Conservation (phyloP, 345 rosid species). For the Salix dunnii region DNA sequence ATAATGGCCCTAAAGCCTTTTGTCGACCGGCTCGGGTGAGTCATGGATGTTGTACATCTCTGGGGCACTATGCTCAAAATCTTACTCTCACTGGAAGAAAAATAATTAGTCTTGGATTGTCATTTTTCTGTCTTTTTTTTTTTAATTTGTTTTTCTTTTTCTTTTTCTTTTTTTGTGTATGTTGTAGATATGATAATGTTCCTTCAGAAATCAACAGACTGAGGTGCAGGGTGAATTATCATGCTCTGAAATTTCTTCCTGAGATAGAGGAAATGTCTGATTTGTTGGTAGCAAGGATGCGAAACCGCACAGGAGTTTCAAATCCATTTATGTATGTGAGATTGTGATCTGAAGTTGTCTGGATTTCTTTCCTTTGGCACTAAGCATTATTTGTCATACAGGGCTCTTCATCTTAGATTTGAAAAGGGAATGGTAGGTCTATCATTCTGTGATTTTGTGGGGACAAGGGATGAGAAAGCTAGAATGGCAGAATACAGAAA, state of each 20-base stretch:
- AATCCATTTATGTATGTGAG: conserved; percentile 82
- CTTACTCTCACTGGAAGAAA: conserved; percentile 4
- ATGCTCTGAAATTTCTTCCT: conserved; percentile 95
- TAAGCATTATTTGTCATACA: conserved; percentile 29
- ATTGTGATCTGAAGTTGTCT: conserved; percentile 17
- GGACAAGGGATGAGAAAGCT: conserved; percentile 95
- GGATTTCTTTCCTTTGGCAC: conserved; percentile 4
- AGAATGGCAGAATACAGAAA: conserved; percentile 90
- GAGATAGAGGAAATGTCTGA: conserved; percentile 90
- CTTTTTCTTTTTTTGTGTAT: conserved; percentile 10
- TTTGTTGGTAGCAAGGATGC: conserved; percentile 82
- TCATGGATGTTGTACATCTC: conserved; percentile 7
- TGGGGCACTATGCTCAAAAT: conserved; percentile 2
- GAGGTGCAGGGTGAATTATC: conserved; percentile 97
- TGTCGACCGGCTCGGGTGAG: conserved; percentile 98
- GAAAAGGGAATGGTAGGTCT: conserved; percentile 99
- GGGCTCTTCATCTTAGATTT: conserved; percentile 99
- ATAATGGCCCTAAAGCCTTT: conserved; percentile 98
- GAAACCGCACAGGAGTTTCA: conserved; percentile 84
- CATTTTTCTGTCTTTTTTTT: not conserved
- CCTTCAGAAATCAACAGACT: conserved; percentile 95
- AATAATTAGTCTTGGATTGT: not conserved
- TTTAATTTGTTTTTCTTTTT: not conserved
- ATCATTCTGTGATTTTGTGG: conserved; percentile 97
- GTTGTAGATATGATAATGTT: conserved; percentile 90